Base-by-base conservation (phyloP, 1,139 yeast species). In the Blastobotrys malaysiensis region DNA sequence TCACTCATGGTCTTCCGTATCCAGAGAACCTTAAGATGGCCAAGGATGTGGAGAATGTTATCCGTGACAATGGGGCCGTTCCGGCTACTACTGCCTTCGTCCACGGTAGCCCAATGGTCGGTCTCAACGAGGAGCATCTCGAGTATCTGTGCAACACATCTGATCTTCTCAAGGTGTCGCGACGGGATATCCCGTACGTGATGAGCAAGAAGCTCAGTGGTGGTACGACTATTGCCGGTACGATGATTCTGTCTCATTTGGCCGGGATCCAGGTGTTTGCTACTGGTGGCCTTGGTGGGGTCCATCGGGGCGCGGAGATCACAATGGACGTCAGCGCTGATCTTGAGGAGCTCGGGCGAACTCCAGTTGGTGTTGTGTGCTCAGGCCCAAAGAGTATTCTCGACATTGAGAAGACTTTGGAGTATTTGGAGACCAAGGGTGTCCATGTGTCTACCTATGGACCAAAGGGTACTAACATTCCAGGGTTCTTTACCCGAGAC, bases 251-350 rank as follows among this genome's bases (percentile, higher is more conserved):
- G 14, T 84, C 96, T 0, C 77, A 83, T 53, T 65, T 73, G 65
- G 91, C 91, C 0, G 95, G 95, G 0, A 87, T 89, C 62, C 78
- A 80, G 60, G 90, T 90, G 19, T 90, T 89, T 76, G 95, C 95
- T 1, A 90, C 97, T 1, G 97, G 97, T 44, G 97, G 97, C 0
- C 76, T 89, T 24, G 97, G 97, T 7, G 97, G 97, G 14, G 96
- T 89, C 13, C 96, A 90, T 64, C 77, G 89, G 55, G 88, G 86
- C 11, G 95, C 86, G 6, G 85, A 86, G 53, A 60, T 69, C 31
- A 83, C 91, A 1, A 80, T 88, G 82, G 97, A 89, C 69, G 76
- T 89, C 22, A 84, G 93, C 60, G 96, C 96, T 3, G 97, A 89
- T 69, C 77, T 89, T 59, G 90, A 88, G 44, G 97, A 89, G 65